Base-by-base conservation (phyloP, 2,329 filamentous ascomycete species). In the Blastomyces gilchristii region DNA sequence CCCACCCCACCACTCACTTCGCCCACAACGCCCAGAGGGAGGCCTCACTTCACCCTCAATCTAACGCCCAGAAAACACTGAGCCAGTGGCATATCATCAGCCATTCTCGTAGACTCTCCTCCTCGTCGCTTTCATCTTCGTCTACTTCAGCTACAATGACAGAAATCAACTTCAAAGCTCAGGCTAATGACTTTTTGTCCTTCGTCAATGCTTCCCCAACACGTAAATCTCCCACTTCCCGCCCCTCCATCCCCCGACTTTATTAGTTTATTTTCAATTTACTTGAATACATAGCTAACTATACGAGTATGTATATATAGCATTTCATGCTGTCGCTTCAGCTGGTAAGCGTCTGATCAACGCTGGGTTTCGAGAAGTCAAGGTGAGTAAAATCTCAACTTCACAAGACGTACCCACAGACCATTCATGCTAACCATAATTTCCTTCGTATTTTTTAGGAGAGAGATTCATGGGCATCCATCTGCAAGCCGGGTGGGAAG, bases 201-300 rank as follows among this genome's bases (percentile, higher is more conserved):
- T 97, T 96, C 79, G 87, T 97, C 75, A 96, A 97, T 77, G 89
- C 87, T 67, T 97, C 92, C 64, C 94, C 94, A 14, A 96, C 92
- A 61, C 93, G 92, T 96, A 82, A 85, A 7, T 2, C 4, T 1
- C 53, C 7, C 6, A 18, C 18, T 34, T 12, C 9, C 4, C 16
- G 12, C 22, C 28, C 49, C 22, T 39, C 1, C 37, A n/a, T 22
- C 31, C 8, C 18, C 34, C 8, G 4, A 2, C 3, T 39, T 43
- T 25, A 31, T 18, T 43, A 2, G 54, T 61, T 61, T 52, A 63
- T 53, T 25, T 72, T 12, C 8, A 34, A 31, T 61, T 52, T 16
- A 34, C 4, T 6, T 18, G 16, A 43, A 43, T 28, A 22, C 4
- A 25, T 41, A 4, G 28, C 16, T 59, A 50, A 54, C 25, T 34